phyloP scores from a whole-genome alignment of 2,329 filamentous ascomycete species.

The Cadophora gregata region DNA sequence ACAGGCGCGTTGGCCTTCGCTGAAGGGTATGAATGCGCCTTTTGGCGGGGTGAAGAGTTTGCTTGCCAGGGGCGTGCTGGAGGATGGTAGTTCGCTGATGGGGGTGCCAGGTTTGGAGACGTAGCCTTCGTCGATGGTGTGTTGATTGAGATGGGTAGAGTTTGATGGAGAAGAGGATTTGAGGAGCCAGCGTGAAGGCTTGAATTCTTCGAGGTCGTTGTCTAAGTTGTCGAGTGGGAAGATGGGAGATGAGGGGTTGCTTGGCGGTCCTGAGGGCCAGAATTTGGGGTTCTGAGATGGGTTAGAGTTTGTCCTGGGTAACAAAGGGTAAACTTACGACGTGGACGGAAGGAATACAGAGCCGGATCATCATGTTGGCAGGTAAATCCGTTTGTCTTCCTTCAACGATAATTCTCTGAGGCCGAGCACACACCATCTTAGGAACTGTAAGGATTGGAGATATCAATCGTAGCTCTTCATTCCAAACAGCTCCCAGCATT shows the following conservation, averaged over 20 bases:
- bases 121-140: conserved; percentile 2
- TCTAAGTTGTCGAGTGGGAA: conserved; percentile 29
- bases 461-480: conserved; percentile 75
- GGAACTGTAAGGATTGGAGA: conserved; percentile 76
- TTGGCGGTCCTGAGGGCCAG: conserved; percentile 60
- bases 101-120: conserved; percentile 3
- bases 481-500: conserved; percentile 76
- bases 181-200: conserved; percentile 73
- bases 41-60: conserved; percentile 50
- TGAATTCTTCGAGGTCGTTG: conserved; percentile 69
- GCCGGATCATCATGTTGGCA: conserved; percentile 57
- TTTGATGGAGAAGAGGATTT: neutral
- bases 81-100: neutral
- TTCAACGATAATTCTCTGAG: conserved; percentile 63
- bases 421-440: conserved; percentile 59
- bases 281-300: conserved; percentile 63
- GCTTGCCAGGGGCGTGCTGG: neutral
- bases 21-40: conserved; percentile 65
- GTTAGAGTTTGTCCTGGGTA: neutral
- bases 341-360: conserved; percentile 64
- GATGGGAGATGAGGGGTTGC: conserved; percentile 45
- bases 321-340: conserved; percentile 42
- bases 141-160: neutral
- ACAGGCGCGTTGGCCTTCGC: conserved; percentile 62
- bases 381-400: conserved; percentile 65